A percentile compares a stretch with the other conserved stretches of the same genome.
phyloP scores from a whole-genome alignment of 2,329 filamentous ascomycete genomes.

The Cytospora schulzeri region DNA sequence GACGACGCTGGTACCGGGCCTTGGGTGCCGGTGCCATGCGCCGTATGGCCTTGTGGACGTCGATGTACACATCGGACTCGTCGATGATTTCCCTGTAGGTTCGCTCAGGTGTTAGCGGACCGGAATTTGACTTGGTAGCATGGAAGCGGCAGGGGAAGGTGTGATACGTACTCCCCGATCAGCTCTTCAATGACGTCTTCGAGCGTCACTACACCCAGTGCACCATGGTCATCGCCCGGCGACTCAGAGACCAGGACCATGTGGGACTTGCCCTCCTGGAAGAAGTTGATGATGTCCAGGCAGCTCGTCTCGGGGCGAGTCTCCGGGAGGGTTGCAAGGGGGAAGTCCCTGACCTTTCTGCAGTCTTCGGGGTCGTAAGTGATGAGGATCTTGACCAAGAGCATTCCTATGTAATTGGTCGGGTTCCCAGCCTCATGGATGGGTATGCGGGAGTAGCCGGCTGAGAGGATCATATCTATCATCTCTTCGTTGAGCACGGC shows the following conservation, averaged over 20 bases:
- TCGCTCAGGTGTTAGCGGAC: conserved; percentile 30
- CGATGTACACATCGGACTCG: conserved; percentile 96
- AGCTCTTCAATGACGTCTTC: conserved; percentile 99
- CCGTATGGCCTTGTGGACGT: conserved; percentile 96
- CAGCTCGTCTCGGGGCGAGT: conserved; percentile 95
- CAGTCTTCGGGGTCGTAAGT: conserved; percentile 96
- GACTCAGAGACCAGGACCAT: conserved; percentile 94
- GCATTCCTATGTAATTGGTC: conserved; percentile 93
- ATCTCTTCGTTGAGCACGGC: conserved; percentile 89
- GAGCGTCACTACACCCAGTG: conserved; percentile 89
- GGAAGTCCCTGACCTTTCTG: conserved; percentile 84
- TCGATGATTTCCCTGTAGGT: conserved; percentile 86
- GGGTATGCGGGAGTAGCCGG: conserved; percentile 93
- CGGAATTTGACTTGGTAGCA: background rate
- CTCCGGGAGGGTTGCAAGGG: conserved; percentile 90
- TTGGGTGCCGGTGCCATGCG: conserved; percentile 84
- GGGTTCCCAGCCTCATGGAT: conserved; percentile 85
- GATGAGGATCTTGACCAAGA: conserved; percentile 97
- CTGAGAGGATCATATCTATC: conserved; percentile 90
- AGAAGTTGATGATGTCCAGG: conserved; percentile 98
- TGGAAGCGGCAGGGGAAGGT: background rate
- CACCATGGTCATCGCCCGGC: conserved; percentile 88
- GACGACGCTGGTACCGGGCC: conserved; percentile 55
- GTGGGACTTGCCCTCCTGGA: conserved; percentile 98
- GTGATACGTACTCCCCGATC: conserved; percentile 81